Percentiles rank a stretch among this genome's conserved stretches.
Conservation (phyloP, 164 flowering plant species). For the Piper betle region DNA sequence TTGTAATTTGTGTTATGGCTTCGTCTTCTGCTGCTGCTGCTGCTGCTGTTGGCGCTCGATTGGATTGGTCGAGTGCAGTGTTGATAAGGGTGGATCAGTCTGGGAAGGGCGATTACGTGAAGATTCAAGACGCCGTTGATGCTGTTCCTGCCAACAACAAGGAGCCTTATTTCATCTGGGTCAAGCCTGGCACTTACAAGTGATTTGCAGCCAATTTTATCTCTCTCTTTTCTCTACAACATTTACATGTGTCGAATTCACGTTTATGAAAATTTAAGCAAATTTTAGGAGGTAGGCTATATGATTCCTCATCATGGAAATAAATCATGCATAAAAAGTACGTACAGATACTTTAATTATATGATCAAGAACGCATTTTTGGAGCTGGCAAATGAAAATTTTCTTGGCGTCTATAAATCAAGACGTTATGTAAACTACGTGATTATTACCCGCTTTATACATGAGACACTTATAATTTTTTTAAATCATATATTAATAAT, state of each 20-base stretch:
- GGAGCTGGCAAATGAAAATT: background rate
- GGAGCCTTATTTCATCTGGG: too few relatives aligned
- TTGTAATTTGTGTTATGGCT: constrained; percentile 7
- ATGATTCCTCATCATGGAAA: too few relatives aligned
- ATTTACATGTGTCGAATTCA: background rate
- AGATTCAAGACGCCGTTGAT: constrained; percentile 63
- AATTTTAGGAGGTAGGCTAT: too few relatives aligned
- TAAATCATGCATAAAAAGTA: too few relatives aligned
- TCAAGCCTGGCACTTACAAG: constrained; percentile 26
- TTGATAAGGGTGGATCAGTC: constrained; percentile 56
- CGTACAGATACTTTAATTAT: too few relatives aligned
- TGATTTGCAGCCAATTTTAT: constrained; percentile 4
- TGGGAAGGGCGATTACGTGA: constrained; percentile 49
- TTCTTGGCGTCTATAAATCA: background rate
- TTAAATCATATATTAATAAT: too few relatives aligned
- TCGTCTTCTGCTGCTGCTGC: constrained; percentile 1
- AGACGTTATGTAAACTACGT: background rate
- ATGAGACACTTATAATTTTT: background rate
- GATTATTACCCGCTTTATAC: too few relatives aligned
- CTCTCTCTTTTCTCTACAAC: background rate
- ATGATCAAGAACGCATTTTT: background rate
- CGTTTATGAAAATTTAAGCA: too few relatives aligned
- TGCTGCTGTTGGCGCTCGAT: background rate
- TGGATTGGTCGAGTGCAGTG: constrained; percentile 27
- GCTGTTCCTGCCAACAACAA: constrained; percentile 44